These are phyloP conservation scores for Acanthamoeba lenticulata DNA, from an alignment of 208 protist genomes.

Conservation along the genomic window DNA sequence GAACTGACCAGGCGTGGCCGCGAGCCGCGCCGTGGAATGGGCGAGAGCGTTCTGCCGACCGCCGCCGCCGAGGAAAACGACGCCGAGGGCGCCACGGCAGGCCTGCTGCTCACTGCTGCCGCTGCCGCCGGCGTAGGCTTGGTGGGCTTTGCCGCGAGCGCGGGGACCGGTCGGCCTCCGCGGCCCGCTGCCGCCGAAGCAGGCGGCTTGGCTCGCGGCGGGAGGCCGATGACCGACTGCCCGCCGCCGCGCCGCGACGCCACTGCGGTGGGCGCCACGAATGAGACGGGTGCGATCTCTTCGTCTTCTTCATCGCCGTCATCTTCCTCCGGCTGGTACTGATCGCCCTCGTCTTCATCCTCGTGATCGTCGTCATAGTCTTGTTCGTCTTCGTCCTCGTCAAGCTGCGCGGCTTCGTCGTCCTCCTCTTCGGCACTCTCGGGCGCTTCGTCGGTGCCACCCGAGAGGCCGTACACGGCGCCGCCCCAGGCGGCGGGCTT, in stretches of 20 bases:
- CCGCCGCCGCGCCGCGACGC: not conserved
- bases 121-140: no score
- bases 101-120: not conserved
- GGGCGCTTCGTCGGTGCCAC: not conserved
- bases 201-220: not conserved
- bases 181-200: not conserved
- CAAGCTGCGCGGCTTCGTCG: no score
- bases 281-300: not conserved
- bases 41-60: not conserved
- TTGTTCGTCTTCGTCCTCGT: not conserved
- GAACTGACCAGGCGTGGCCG: not conserved
- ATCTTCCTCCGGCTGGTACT: not conserved
- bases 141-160: no score
- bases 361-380: not conserved
- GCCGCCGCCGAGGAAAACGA: not conserved
- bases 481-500: not conserved
- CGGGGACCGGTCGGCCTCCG: not conserved
- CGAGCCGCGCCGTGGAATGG: not conserved
- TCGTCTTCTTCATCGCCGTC: conserved; percentile 20
- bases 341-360: not conserved
- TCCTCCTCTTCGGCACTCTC: not conserved
- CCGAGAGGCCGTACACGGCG: not conserved
- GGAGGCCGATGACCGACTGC: not conserved
- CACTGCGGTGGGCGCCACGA: not conserved
- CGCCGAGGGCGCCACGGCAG: not conserved